phyloP scores from a whole-genome alignment of 306 rosid genomes.

The Clitoria ternatea region DNA sequence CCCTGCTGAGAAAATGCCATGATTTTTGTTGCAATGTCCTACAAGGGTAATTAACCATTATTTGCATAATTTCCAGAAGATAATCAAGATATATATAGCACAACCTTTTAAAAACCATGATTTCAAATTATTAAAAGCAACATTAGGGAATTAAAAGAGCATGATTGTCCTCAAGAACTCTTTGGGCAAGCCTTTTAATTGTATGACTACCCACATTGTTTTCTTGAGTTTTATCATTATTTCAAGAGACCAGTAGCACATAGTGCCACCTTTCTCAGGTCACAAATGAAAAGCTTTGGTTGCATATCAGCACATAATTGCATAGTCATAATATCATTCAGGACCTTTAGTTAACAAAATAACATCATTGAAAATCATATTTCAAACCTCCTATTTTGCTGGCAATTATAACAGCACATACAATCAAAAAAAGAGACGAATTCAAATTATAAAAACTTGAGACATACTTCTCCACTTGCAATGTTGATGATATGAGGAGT shows the following conservation, averaged over 20 bases:
- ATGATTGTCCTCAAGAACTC: too few relatives aligned
- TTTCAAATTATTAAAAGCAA: not conserved
- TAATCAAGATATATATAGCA: too few relatives aligned
- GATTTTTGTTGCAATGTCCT: constrained; percentile 80
- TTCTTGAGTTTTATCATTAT: not conserved
- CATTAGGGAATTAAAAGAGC: not conserved
- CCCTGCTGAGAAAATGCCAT: constrained; percentile 85
- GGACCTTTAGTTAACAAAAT: not conserved
- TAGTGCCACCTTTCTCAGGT: not conserved
- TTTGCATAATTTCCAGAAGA: not conserved
- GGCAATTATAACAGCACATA: not conserved
- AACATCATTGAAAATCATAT: not conserved
- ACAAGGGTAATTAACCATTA: not conserved
- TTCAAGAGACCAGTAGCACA: not conserved
- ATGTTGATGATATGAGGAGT: constrained; percentile 81
- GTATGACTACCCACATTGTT: not conserved
- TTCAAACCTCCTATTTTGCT: not conserved
- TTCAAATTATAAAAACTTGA: constrained; percentile 10
- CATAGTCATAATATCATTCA: not conserved
- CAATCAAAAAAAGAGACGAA: not conserved
- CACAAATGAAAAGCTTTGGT: not conserved
- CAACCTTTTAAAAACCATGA: not conserved
- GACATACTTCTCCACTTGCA: constrained; percentile 81
- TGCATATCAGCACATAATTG: not conserved
- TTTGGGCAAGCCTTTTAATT: not conserved